These are phyloP conservation scores for Shiraia sp. DNA, from an alignment of 2,329 filamentous ascomycete genomes.

Conservation along the genomic window DNA sequence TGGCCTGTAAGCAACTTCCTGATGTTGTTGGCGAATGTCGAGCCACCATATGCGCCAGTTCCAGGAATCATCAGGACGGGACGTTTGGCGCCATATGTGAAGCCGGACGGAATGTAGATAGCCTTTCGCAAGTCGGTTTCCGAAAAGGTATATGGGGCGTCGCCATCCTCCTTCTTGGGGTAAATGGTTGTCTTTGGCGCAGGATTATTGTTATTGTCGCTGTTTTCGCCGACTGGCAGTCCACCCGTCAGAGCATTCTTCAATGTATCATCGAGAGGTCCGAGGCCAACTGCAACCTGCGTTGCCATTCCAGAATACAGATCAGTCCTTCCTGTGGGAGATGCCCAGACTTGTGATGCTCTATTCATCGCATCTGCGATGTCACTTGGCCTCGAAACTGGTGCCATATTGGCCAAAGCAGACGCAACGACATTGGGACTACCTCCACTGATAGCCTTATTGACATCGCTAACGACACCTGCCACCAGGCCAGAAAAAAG, in stretches of 20 bases:
- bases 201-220: conserved; percentile 28
- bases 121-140: conserved; percentile 55
- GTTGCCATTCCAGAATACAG: conserved; percentile 22
- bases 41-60: conserved; percentile 55
- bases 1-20: conserved; percentile 50
- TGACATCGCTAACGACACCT: conserved; percentile 13
- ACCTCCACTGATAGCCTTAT: conserved; percentile 17
- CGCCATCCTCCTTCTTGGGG: conserved; percentile 43
- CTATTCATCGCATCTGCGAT: conserved; percentile 12
- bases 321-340: conserved; percentile 15
- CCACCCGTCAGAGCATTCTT: conserved; percentile 12
- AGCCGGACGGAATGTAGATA: conserved; percentile 56
- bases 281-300: conserved; percentile 24
- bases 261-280: conserved; percentile 20
- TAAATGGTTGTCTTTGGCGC: conserved; percentile 34
- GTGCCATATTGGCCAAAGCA: conserved; percentile 17
- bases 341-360: conserved; percentile 20
- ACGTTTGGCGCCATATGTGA: conserved; percentile 49
- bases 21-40: conserved; percentile 53
- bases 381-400: conserved; percentile 17
- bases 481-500: conserved; percentile 10
- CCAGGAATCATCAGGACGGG: conserved; percentile 60
- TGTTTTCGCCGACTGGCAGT: conserved; percentile 24
- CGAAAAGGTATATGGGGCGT: conserved; percentile 55
- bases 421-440: conserved; percentile 12